Evolutionary conservation across 2,329 filamentous ascomycete species (phyloP).

Genomic region (Sarocladium oryzae): DNA sequence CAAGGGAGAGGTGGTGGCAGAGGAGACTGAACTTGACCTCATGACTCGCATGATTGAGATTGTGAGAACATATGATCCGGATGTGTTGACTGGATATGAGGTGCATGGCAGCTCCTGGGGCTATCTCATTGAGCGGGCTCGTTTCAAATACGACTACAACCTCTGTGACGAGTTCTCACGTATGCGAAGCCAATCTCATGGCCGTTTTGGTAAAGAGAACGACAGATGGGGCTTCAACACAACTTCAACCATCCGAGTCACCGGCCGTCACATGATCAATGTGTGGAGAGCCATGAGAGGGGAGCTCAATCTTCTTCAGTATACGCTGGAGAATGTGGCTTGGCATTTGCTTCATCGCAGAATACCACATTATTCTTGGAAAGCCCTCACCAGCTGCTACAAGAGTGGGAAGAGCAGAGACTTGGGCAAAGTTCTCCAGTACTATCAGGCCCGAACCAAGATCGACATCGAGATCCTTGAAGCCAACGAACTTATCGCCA

Average conservation of each 20-base stretch:
- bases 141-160: conserved; percentile 80
- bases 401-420: conserved; percentile 60
- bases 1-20: conserved; percentile 57
- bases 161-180: conserved; percentile 87
- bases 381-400: conserved; percentile 78
- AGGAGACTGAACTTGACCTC: conserved; percentile 75
- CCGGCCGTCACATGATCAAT: conserved; percentile 92
- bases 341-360: conserved; percentile 85
- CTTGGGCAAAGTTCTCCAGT: conserved; percentile 66
- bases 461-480: conserved; percentile 89
- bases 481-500: conserved; percentile 77
- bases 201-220: conserved; percentile 76
- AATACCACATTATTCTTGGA: conserved; percentile 80
- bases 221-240: conserved; percentile 93
- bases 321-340: conserved; percentile 92
- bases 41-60: conserved; percentile 82
- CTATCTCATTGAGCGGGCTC: conserved; percentile 84
- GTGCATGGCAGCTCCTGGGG: conserved; percentile 94
- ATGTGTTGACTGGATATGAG: conserved; percentile 91
- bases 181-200: conserved; percentile 76
- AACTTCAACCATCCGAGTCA: conserved; percentile 86
- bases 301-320: conserved; percentile 87
- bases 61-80: conserved; percentile 77
- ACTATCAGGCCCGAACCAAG: conserved; percentile 69
- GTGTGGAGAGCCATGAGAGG: conserved; percentile 93